These are phyloP conservation scores for Blastobotrys raffinosifermentans DNA, from an alignment of 1,139 yeast species.

Conservation along the genomic window DNA sequence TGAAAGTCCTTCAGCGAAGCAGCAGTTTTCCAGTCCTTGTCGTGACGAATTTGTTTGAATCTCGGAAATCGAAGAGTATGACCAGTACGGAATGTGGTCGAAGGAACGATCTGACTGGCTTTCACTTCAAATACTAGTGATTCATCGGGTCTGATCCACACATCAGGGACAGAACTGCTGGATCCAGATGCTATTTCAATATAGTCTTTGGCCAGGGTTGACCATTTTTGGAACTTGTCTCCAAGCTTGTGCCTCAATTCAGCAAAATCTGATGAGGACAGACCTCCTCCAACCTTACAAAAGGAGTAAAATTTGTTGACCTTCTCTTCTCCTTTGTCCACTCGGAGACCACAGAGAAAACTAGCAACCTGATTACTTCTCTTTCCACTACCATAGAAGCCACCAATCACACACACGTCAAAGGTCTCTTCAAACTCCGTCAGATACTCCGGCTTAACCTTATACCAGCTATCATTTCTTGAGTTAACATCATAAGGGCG, in stretches of 20 bases:
- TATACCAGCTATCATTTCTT: conserved; percentile 65
- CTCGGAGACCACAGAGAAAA: conserved; percentile 64
- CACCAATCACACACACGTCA: conserved; percentile 76
- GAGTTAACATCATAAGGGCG: conserved; percentile 57
- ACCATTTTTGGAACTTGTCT: conserved; percentile 54
- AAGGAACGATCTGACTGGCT: conserved; percentile 64
- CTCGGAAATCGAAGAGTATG: conserved; percentile 74
- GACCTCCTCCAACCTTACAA: conserved; percentile 82
- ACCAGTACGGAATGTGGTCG: conserved; percentile 51
- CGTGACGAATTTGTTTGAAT: conserved; percentile 61
- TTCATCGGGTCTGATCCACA: conserved; percentile 75
- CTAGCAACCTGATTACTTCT: conserved; percentile 42
- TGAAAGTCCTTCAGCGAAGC: not conserved
- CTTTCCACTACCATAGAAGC: conserved; percentile 59
- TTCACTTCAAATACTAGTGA: conserved; percentile 81
- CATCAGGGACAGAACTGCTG: conserved; percentile 42
- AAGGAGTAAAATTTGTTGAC: conserved; percentile 47
- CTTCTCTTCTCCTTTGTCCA: conserved; percentile 32
- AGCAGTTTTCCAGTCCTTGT: conserved; percentile 50
- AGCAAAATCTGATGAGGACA: conserved; percentile 56
- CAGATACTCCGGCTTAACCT: conserved; percentile 85
- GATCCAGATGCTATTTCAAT: conserved; percentile 48
- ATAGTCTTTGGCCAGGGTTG: conserved; percentile 34
- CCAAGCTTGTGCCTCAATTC: conserved; percentile 52
- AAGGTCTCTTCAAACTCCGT: conserved; percentile 82